Conservation (phyloP, 129 eudicot species). For the Heracleum sosnowskyi region DNA sequence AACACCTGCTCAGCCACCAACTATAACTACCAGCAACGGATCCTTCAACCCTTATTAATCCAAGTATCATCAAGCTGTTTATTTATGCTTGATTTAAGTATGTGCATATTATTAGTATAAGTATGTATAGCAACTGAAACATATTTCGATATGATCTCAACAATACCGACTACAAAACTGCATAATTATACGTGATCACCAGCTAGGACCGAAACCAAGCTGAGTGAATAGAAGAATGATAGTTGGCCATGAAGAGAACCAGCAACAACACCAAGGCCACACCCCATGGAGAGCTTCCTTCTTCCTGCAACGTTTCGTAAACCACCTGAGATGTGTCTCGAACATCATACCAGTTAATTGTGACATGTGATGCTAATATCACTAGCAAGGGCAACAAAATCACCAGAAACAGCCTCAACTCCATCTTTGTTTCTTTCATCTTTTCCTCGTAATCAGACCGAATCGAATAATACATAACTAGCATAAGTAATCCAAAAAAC, state of each 20-base stretch:
- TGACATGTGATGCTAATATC: conserved; percentile 19
- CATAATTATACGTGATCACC: neutral
- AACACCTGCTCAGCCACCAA: too few species aligned
- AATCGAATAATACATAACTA: conserved; percentile 32
- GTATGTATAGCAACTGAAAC: too few species aligned
- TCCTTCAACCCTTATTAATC: too few species aligned
- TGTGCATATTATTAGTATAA: too few species aligned
- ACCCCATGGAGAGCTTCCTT: conserved; percentile 49
- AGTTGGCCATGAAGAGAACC: conserved; percentile 50
- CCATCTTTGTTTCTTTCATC: conserved; percentile 30
- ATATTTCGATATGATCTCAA: too few species aligned
- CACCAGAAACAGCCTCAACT: conserved; percentile 32
- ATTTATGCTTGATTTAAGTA: too few species aligned
- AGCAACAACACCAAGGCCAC: conserved; percentile 42
- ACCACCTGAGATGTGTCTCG: conserved; percentile 19
- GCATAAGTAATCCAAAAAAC: conserved; percentile 35
- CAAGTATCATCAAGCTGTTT: too few species aligned
- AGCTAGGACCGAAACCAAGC: conserved; percentile 24
- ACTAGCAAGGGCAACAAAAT: conserved; percentile 39
- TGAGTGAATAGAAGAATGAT: conserved; percentile 42
- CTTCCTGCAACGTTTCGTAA: conserved; percentile 13
- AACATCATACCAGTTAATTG: conserved; percentile 20
- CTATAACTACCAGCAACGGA: too few species aligned
- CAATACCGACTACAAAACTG: neutral
- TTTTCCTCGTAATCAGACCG: conserved; percentile 37